Evolutionary conservation across 108 stramenopile genomes (phyloP), one percentile per base, ranked within the genome.

Genomic region (Discostella pseudostelligera): DNA sequence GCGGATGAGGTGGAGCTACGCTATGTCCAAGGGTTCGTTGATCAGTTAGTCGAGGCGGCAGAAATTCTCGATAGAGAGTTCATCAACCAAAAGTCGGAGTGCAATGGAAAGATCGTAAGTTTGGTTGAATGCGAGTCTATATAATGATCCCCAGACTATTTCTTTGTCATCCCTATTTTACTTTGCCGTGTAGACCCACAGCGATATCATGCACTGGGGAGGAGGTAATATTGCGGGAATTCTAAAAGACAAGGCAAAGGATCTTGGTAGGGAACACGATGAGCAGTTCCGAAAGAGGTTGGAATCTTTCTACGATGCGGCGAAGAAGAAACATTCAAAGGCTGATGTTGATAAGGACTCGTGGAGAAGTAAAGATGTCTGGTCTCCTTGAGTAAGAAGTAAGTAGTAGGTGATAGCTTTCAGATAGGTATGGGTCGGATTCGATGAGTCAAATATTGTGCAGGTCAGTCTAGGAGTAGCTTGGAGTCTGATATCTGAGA

Each of bases 231-330:
- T 81, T 20, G 65, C 67, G 17, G 70, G 58, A 32, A 73, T 61
- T 17, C 49, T 81, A 47, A 67, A 62, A 36, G 80, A 81, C 20
- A 77, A 73, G 76, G 53, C 48, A 2, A 76, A 81, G 25, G 64
- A 67, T 35, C 43, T 81, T n/a, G 66, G 71, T 2, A 21, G 80
- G 32, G 80, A 64, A 29, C 70, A 81, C 48, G 80, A 81, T 56
- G 80, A 81, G 17, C 73, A 76, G 59, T 81, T 81, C 49, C 59
- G 45, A 22, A 78, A 77, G 36, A 58, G 80, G 36, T 39, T 69
- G 43, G 76, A 73, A 53, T 65, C 63, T 13, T 81, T 81, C 55
- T 78, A 76, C 49, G 80, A 81, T 5, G 80, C 80, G 24, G 80
- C 80, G 2, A 63, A 51, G 39, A 81, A 44, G 46, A 71, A 81